Conservation (phyloP, 2,329 filamentous ascomycete genomes). For the Colletotrichum coccodes region DNA sequence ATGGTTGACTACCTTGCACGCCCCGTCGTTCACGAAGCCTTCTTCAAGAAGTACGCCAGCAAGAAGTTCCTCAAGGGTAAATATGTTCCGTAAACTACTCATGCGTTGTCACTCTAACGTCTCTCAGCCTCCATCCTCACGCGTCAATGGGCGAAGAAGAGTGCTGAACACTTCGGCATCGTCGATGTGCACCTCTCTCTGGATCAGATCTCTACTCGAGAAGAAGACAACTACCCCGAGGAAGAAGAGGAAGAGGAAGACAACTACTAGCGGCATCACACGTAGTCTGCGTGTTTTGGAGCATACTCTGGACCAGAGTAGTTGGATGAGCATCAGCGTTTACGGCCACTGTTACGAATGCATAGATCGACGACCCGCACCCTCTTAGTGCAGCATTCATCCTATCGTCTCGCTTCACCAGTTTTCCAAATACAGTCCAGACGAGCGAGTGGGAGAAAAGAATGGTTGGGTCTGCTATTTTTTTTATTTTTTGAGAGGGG, state of each 20-base stretch:
- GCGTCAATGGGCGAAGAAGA: conserved; percentile 92
- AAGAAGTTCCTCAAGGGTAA: conserved; percentile 99
- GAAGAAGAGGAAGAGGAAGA: conserved; percentile 38
- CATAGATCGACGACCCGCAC: conserved; percentile 43
- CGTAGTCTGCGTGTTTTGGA: conserved; percentile 33
- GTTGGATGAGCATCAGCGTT: conserved; percentile 32
- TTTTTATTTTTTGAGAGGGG: no score
- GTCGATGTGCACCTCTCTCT: conserved; percentile 59
- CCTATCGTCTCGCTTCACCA: conserved; percentile 1
- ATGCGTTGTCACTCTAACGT: conserved; percentile 38
- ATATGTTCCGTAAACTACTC: conserved; percentile 36
- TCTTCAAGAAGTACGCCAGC: conserved; percentile 99
- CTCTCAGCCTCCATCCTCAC: conserved; percentile 85
- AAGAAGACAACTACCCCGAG: conserved; percentile 41
- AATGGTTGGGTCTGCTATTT: conserved; percentile 15
- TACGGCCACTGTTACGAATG: conserved; percentile 42
- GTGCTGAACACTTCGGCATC: conserved; percentile 67
- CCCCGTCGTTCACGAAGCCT: conserved; percentile 92
- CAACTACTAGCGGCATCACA: conserved; percentile 30
- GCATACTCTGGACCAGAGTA: conserved; percentile 34
- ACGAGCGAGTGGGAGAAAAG: not conserved
- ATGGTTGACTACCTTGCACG: conserved; percentile 97
- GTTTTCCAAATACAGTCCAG: not conserved
- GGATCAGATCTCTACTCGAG: conserved; percentile 53
- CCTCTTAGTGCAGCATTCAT: conserved; percentile 10